Evolutionary conservation across 176 grass and related monocot species (phyloP).

Genomic region (Chloris gayana): DNA sequence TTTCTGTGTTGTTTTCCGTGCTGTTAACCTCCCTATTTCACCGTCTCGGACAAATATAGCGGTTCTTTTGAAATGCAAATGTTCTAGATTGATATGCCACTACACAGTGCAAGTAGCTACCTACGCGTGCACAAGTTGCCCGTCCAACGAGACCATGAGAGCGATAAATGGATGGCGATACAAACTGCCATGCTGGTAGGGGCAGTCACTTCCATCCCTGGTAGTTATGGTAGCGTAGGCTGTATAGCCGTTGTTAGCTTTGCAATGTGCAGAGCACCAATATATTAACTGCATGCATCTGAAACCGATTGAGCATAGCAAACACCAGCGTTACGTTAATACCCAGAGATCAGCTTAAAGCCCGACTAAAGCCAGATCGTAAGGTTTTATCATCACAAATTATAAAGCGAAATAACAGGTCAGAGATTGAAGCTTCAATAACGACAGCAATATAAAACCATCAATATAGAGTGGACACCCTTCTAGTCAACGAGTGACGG

Average conservation of each 20-base stretch:
- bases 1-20: neutral
- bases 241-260: neutral
- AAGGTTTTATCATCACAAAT: neutral
- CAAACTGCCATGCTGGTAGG: constrained; percentile 2
- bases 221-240: neutral
- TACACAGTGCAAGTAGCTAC: neutral
- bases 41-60: too few species aligned
- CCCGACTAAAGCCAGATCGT: neutral
- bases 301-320: neutral
- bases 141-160: neutral
- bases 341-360: neutral
- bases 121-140: neutral
- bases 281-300: neutral
- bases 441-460: neutral
- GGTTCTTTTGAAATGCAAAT: neutral
- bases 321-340: neutral
- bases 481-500: neutral
- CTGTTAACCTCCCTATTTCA: too few species aligned
- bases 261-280: neutral
- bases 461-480: neutral
- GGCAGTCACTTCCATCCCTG: constrained; percentile 24
- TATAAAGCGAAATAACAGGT: neutral
- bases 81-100: neutral
- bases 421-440: neutral
- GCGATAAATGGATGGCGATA: neutral